Evolutionary conservation across 495 filamentous ascomycete genomes (phyloP).

Genomic region (Neurospora sp.): DNA sequence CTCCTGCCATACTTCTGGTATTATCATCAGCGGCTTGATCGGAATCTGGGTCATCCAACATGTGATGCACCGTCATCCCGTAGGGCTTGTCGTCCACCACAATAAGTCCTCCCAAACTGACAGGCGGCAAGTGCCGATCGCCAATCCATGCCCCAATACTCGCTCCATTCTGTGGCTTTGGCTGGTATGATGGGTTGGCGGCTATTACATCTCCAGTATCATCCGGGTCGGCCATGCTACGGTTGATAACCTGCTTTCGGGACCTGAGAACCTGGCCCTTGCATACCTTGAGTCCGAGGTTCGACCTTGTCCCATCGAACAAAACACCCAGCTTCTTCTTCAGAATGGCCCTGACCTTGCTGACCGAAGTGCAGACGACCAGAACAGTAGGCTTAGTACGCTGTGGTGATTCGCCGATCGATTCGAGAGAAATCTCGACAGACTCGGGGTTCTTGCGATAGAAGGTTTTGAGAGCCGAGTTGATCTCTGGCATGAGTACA

Average conservation of each 20-base stretch:
- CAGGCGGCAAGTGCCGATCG: slow-evolving; percentile 74
- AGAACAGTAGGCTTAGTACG: slow-evolving; percentile 62
- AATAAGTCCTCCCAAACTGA: slow-evolving; percentile 81
- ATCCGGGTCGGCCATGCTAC: slow-evolving; percentile 26
- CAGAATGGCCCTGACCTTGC: slow-evolving; percentile 58
- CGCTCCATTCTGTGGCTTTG: slow-evolving; percentile 70
- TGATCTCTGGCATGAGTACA: slow-evolving; percentile 59
- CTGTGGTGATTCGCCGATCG: slow-evolving; percentile 57
- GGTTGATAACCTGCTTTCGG: slow-evolving; percentile 30
- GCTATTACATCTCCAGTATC: slow-evolving; percentile 26
- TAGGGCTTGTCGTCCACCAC: slow-evolving; percentile 73
- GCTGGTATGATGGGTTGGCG: slow-evolving; percentile 58
- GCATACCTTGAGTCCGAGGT: slow-evolving; percentile 50
- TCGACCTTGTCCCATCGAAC: slow-evolving; percentile 47
- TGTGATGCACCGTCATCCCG: slow-evolving; percentile 92
- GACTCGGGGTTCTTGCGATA: slow-evolving; percentile 61
- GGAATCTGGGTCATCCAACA: slow-evolving; percentile 75
- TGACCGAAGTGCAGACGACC: slow-evolving; percentile 64
- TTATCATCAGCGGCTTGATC: slow-evolving; percentile 29
- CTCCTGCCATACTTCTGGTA: slow-evolving; percentile 17
- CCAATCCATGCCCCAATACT: slow-evolving; percentile 87
- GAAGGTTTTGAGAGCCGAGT: slow-evolving; percentile 46
- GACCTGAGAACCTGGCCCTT: slow-evolving; percentile 63
- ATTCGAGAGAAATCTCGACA: slow-evolving; percentile 63
- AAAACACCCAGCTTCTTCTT: slow-evolving; percentile 53